Percentiles rank a stretch among this genome's conserved stretches.
Evolutionary conservation across 306 rosid species (phyloP).

Genomic region (Alnus glutinosa): DNA sequence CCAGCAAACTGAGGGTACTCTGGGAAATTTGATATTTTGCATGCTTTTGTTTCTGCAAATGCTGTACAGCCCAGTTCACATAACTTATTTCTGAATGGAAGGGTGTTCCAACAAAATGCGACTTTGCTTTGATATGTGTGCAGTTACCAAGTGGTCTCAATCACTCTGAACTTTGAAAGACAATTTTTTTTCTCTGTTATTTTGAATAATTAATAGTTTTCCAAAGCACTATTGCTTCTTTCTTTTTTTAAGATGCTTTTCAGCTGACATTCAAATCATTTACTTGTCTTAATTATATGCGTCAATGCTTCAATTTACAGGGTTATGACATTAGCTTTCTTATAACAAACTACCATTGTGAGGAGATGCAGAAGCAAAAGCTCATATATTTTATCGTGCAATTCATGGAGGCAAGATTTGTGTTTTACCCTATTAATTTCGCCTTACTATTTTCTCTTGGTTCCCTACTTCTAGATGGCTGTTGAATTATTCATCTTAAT

Average conservation of each 20-base stretch:
- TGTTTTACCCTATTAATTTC: slow-evolving; percentile 28
- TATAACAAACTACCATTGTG: slow-evolving; percentile 90
- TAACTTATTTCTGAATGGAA: neutral
- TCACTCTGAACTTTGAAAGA: neutral
- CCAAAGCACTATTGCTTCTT: neutral
- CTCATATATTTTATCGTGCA: slow-evolving; percentile 96
- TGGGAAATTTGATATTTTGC: neutral
- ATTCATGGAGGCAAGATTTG: slow-evolving; percentile 91
- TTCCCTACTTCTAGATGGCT: neutral
- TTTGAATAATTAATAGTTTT: neutral
- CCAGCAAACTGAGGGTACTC: neutral
- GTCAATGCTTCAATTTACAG: slow-evolving; percentile 47
- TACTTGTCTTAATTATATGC: neutral
- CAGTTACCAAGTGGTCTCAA: neutral
- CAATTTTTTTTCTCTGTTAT: neutral
- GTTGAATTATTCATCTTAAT: slow-evolving; percentile 2
- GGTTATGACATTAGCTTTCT: slow-evolving; percentile 99
- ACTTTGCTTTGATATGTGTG: neutral
- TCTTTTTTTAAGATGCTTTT: neutral
- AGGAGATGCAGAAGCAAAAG: slow-evolving; percentile 94
- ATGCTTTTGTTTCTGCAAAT: neutral
- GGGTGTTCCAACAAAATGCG: neutral
- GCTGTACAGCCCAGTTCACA: neutral
- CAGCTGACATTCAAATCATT: neutral
- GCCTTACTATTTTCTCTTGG: slow-evolving; percentile 13